A percentile compares a stretch with the other conserved stretches of the same genome.
Conservation (phyloP, 352 stramenopile species). For the Globisporangium mamillatum region DNA sequence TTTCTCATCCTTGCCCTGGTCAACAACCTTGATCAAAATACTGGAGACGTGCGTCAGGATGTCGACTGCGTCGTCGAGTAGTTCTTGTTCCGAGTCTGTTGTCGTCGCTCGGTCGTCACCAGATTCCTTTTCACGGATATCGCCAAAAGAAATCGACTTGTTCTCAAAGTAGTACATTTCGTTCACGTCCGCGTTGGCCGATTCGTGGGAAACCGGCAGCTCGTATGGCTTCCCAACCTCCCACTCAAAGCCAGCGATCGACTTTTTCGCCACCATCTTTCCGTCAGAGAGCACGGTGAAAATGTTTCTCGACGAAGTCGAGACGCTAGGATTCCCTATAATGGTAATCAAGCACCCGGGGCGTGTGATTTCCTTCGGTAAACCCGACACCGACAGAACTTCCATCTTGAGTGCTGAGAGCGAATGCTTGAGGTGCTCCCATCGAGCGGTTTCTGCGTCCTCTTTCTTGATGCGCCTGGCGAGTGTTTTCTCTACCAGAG, state of each 20-base stretch:
- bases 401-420: constrained; percentile 43
- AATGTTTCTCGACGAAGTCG: constrained; percentile 3
- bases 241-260: constrained; percentile 17
- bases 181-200: constrained; percentile 7
- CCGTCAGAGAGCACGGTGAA: constrained; percentile 22
- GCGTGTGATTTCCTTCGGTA: constrained; percentile 28
- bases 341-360: constrained; percentile 47
- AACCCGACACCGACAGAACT: constrained; percentile 41
- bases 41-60: constrained; percentile 36
- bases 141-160: constrained; percentile 25
- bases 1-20: constrained; percentile 21
- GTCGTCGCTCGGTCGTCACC: neutral
- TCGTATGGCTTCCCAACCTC: constrained; percentile 13
- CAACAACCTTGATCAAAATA: constrained; percentile 47
- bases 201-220: constrained; percentile 21
- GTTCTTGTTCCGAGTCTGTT: constrained; percentile 11
- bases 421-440: constrained; percentile 32
- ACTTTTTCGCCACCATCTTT: constrained; percentile 24
- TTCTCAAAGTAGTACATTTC: constrained; percentile 32
- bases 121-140: constrained; percentile 9
- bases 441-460: constrained; percentile 20
- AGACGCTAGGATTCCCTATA: constrained; percentile 30
- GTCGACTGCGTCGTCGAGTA: constrained; percentile 21
- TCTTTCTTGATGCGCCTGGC: constrained; percentile 28
- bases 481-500: constrained; percentile 31